Evolutionary conservation across 2,329 filamentous ascomycete species (phyloP).

Genomic region (Calonectria naviculata): DNA sequence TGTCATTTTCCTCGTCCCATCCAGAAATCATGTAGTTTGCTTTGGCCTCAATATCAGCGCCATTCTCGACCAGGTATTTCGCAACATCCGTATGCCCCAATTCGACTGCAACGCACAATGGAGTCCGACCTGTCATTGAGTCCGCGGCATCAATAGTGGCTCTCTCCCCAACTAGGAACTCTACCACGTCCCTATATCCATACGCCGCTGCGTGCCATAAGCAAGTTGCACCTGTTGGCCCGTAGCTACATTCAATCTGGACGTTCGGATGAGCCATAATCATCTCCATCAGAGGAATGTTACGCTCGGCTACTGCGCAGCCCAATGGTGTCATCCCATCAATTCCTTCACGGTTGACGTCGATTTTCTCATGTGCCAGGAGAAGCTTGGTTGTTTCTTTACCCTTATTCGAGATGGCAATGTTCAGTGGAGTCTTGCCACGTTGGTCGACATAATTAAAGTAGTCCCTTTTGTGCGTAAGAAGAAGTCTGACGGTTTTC

Average conservation of each 20-base stretch:
- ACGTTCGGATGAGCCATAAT: background rate
- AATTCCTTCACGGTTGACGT: background rate
- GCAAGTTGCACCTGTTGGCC: background rate
- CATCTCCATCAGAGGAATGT: background rate
- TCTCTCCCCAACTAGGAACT: background rate
- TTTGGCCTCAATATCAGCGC: background rate
- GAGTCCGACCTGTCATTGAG: too few species aligned
- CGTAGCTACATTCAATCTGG: background rate
- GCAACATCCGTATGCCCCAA: too few species aligned
- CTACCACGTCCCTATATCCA: background rate
- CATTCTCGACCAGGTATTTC: too few species aligned
- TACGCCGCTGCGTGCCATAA: background rate
- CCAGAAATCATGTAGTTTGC: too few species aligned
- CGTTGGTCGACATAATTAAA: too few species aligned
- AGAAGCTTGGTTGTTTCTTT: too few species aligned
- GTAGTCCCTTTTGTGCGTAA: background rate
- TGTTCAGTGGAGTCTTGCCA: too few species aligned
- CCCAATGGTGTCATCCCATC: background rate
- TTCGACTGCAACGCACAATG: too few species aligned
- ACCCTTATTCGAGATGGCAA: too few species aligned
- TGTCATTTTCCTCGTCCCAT: too few species aligned
- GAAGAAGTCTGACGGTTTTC: background rate
- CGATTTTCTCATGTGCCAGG: background rate
- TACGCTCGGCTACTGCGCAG: too few species aligned
- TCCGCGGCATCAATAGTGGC: too few species aligned